Base-by-base conservation (phyloP, 192 early-diverging fungal species). In the Coemansia sp. region DNA sequence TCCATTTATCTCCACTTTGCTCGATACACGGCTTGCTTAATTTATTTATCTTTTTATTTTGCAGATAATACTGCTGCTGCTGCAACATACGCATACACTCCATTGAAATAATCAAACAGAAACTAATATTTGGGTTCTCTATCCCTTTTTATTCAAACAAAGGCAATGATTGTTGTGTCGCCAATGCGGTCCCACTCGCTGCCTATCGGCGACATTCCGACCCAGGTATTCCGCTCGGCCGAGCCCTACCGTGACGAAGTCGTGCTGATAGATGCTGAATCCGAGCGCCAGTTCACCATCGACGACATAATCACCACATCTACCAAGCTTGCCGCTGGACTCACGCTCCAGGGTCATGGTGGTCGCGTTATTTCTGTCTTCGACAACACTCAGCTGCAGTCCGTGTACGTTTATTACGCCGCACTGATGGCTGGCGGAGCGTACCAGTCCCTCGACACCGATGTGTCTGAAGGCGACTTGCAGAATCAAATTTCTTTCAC, bases 371-470 rank as follows among this genome's bases (percentile, higher is more conserved):
- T 81, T 7, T 75, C 78, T 9, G 78, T 72, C 8, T 72, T 69
- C 51, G 78, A 69, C 43, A 59, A 72, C 46, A 75, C 72, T 18
- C 62, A 72, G 28, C 45, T 75, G 46, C 73, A 73, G 45, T 72
- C 66, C 4, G 73, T 81, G 23, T 72, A 65, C 42, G 78, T 81
- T 10, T 81, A 81, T 61, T 81, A 75, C 26, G 78, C 78, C 8
- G 72, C 78, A 26, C 39, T 81, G 58, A 70, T 81, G 66, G 61
- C 70, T n/a, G 78, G 78, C 33, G 73, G 73, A 2, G 63, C 78
- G 2, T 81, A 69, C 66, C 78, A 81, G 49, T 74, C 77, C n/a
- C 59, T 80, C 33, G 62, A 68, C 63, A 74, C 72, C 13, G 66
- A 66, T 18, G 61, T 62, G 20, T 28, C 43, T 15, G 58, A 16